A percentile compares a stretch with the other conserved stretches of the same genome.
Conservation (phyloP, 768 basidiomycete genomes). For the Collybiopsis confluens region DNA sequence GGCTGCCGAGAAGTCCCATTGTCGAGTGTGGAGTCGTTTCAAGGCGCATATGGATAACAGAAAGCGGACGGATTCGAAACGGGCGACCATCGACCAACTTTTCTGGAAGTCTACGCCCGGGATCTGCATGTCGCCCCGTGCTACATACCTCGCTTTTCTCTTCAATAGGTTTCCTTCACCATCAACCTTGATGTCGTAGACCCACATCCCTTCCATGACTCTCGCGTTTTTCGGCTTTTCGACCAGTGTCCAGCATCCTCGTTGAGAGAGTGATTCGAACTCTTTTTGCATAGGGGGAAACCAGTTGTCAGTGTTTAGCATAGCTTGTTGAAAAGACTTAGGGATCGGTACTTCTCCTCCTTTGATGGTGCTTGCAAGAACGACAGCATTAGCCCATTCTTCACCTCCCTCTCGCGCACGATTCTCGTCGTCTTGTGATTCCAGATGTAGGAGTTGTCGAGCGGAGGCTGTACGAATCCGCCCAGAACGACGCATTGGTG, state of each 20-base stretch:
- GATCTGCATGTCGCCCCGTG: conserved; percentile 26
- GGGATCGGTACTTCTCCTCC: not conserved
- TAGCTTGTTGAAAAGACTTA: not conserved
- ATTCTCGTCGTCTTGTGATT: not conserved
- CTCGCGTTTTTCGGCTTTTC: not conserved
- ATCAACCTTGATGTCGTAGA: conserved; percentile 24
- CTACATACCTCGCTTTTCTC: conserved; percentile 20
- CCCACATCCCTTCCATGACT: conserved; percentile 16
- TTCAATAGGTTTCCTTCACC: conserved; percentile 17
- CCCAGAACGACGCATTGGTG: too few relatives aligned
- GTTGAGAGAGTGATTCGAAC: not conserved
- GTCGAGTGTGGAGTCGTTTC: not conserved
- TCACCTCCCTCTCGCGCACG: not conserved
- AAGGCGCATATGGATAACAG: conserved; percentile 12
- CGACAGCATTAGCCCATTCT: not conserved
- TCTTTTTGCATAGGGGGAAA: not conserved
- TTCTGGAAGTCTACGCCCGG: conserved; percentile 22
- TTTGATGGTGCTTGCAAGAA: not conserved
- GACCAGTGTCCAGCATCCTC: not conserved
- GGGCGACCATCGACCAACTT: conserved; percentile 9
- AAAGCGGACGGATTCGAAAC: conserved; percentile 7
- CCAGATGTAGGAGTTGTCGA: not conserved
- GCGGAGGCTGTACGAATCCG: not conserved
- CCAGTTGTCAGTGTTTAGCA: not conserved
- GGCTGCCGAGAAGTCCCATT: conserved; percentile 13